These are phyloP conservation scores for Tricladium varicosporioides DNA, from an alignment of 2,329 filamentous ascomycete genomes.

Conservation along the genomic window DNA sequence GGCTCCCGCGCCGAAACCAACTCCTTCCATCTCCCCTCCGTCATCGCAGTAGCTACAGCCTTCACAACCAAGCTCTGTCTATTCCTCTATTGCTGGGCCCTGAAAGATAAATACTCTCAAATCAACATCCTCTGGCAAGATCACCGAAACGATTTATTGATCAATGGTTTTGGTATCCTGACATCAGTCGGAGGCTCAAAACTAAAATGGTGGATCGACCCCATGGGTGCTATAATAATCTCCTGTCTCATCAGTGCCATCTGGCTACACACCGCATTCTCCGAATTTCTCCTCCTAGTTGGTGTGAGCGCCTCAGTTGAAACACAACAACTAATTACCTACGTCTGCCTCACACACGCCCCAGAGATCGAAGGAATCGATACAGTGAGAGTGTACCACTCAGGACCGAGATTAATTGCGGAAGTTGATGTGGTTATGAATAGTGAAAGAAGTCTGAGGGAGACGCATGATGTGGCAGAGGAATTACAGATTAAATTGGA, in stretches of 20 bases:
- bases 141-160: slow-evolving; percentile 93
- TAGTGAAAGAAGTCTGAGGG: slow-evolving; percentile 65
- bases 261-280: slow-evolving; percentile 83
- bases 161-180: slow-evolving; percentile 90
- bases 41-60: slow-evolving; percentile 80
- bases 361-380: slow-evolving; percentile 81
- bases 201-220: slow-evolving; percentile 92
- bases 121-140: slow-evolving; percentile 94
- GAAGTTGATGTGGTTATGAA: slow-evolving; percentile 98
- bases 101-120: slow-evolving; percentile 89
- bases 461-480: slow-evolving; percentile 91
- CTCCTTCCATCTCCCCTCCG: slow-evolving; percentile 74
- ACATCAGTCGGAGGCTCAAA: slow-evolving; percentile 90
- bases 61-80: slow-evolving; percentile 80
- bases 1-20: slow-evolving; percentile 49
- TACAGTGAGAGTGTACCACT: slow-evolving; percentile 92
- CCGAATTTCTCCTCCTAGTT: slow-evolving; percentile 87
- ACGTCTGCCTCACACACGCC: slow-evolving; percentile 92
- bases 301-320: slow-evolving; percentile 83
- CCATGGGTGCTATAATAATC: slow-evolving; percentile 82
- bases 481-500: slow-evolving; percentile 93
- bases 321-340: slow-evolving; percentile 91
- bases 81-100: slow-evolving; percentile 88
- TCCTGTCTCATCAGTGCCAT: slow-evolving; percentile 74
- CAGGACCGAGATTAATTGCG: slow-evolving; percentile 82